Evolutionary conservation across 371 early-diverging fungal genomes (phyloP).

Genomic region (Rhizopus stolonifer): DNA sequence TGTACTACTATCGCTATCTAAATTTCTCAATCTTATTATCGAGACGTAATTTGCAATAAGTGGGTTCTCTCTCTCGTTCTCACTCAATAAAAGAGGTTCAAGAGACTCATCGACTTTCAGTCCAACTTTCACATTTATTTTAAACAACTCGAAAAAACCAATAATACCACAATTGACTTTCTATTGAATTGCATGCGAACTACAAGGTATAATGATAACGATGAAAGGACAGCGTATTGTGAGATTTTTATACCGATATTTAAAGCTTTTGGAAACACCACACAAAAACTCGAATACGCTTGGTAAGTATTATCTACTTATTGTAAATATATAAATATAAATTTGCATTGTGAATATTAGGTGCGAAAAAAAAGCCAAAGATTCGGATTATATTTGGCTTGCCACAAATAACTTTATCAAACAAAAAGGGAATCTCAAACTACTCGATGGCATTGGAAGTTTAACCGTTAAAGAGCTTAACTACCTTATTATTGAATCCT

Average conservation of each 20-base stretch:
- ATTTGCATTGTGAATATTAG: constrained; percentile 5
- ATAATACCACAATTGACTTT: too few species aligned
- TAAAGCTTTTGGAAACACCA: constrained; percentile 16
- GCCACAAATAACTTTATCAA: constrained; percentile 11
- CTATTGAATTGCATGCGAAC: constrained; percentile 10
- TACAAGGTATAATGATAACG: constrained; percentile 2
- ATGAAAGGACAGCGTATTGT: constrained; percentile 14
- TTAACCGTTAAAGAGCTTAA: constrained; percentile 3
- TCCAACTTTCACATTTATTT: too few species aligned
- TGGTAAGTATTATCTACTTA: constrained; percentile 17
- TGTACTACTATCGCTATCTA: too few species aligned
- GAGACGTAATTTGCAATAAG: too few species aligned
- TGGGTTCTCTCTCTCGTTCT: too few species aligned
- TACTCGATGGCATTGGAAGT: constrained; percentile 12
- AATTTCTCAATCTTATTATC: too few species aligned
- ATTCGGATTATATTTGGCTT: constrained; percentile 16
- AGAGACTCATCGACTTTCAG: too few species aligned
- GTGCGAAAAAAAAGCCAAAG: constrained; percentile 22
- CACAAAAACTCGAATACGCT: constrained; percentile 4
- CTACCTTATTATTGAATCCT: constrained; percentile 13
- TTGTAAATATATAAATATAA: neutral
- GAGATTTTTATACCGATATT: constrained; percentile 11
- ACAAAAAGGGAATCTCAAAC: constrained; percentile 4
- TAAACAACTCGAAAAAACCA: too few species aligned
- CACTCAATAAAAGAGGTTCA: too few species aligned